A percentile compares a stretch with the other conserved stretches of the same genome.
Evolutionary conservation across 371 early-diverging fungal species (phyloP).

Genomic region (Rhizopus stolonifer): DNA sequence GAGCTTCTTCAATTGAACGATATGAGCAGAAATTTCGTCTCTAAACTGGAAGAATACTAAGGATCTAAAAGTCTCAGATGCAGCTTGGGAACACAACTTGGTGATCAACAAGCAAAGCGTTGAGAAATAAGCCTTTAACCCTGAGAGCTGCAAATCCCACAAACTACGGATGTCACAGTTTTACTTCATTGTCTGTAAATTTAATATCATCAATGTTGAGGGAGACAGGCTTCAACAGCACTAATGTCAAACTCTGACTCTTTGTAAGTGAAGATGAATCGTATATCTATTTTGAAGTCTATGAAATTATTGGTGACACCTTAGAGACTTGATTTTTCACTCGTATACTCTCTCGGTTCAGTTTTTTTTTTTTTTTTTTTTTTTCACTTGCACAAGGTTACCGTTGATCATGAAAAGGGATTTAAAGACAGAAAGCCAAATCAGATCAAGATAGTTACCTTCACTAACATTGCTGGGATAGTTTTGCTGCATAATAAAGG

Average conservation of each 20-base stretch:
- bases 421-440: constrained; percentile 8
- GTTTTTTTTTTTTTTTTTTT: neutral
- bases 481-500: neutral
- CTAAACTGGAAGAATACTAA: too few species aligned
- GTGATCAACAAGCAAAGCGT: constrained; percentile 2
- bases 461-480: constrained; percentile 4
- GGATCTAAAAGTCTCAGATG: too few species aligned
- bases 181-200: neutral
- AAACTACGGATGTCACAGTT: neutral
- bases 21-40: too few species aligned
- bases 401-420: constrained; percentile 3
- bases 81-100: constrained; percentile 1
- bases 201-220: constrained; percentile 2
- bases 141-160: constrained; percentile 8
- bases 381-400: neutral
- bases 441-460: neutral
- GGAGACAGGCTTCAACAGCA: constrained; percentile 7
- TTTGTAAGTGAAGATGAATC: constrained; percentile 3
- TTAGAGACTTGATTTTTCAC: neutral
- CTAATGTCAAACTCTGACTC: constrained; percentile 11
- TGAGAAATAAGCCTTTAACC: neutral
- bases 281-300: constrained; percentile 2
- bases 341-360: neutral
- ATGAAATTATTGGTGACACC: neutral
- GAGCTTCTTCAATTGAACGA: too few species aligned